phyloP scores from a whole-genome alignment of 2,329 filamentous ascomycete genomes.

The Microsporum ferrugineum region DNA sequence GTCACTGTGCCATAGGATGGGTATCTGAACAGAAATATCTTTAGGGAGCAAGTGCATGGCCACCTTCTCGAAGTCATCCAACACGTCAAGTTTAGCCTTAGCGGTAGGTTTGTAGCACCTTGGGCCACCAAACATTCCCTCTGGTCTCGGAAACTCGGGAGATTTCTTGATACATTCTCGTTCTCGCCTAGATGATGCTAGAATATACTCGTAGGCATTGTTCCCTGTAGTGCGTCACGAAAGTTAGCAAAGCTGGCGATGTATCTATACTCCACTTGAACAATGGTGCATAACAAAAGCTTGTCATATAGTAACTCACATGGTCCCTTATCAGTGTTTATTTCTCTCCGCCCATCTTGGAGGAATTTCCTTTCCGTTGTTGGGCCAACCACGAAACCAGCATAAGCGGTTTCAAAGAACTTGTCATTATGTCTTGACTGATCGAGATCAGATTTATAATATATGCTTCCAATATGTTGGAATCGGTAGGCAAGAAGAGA shows the following conservation, averaged over 20 bases:
- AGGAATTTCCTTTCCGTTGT: slow-evolving; percentile 8
- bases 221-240: background rate
- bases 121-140: background rate
- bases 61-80: background rate
- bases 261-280: background rate
- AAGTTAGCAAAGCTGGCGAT: background rate
- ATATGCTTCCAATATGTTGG: background rate
- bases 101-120: background rate
- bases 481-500: background rate
- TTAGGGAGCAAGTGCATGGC: background rate
- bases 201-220: background rate
- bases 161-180: background rate
- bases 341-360: background rate
- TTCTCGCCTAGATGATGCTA: slow-evolving; percentile 1
- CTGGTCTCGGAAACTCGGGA: background rate
- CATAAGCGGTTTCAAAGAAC: slow-evolving; percentile 8
- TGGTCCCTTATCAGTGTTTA: slow-evolving; percentile 6
- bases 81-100: background rate
- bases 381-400: slow-evolving; percentile 8
- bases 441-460: background rate
- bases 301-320: background rate
- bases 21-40: background rate
- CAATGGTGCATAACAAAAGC: background rate
- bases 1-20: background rate
- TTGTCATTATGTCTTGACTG: background rate